These are phyloP conservation scores for Penicillium riverlandense DNA, from an alignment of 495 filamentous ascomycete genomes.

Conservation along the genomic window DNA sequence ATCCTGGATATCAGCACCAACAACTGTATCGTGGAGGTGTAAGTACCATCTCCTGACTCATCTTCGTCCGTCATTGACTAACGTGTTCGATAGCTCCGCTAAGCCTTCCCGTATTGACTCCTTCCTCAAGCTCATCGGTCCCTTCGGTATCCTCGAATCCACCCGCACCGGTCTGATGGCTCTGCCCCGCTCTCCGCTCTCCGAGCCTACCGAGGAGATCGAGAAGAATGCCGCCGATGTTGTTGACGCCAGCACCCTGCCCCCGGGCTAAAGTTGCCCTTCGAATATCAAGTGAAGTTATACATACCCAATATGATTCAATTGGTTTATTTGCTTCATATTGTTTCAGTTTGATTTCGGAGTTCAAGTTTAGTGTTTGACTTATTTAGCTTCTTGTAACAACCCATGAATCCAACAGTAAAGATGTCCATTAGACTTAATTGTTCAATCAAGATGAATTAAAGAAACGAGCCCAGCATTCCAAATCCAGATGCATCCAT, in stretches of 20 bases:
- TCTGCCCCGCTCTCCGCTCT: constrained; percentile 83
- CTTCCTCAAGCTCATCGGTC: constrained; percentile 89
- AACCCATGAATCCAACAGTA: too few species aligned
- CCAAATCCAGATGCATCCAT: too few species aligned
- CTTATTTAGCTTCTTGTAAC: neutral
- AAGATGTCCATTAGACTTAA: too few species aligned
- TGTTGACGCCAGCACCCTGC: constrained; percentile 86
- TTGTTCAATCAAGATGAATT: too few species aligned
- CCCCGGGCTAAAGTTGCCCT: constrained; percentile 64
- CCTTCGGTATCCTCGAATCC: constrained; percentile 96
- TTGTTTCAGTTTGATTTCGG: neutral
- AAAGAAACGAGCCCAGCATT: too few species aligned
- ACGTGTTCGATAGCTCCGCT: constrained; percentile 55
- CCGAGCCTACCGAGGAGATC: constrained; percentile 60
- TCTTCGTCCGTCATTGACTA: neutral
- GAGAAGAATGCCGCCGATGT: constrained; percentile 84
- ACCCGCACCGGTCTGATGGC: constrained; percentile 94
- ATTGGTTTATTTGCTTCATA: constrained; percentile 11
- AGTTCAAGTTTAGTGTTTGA: constrained; percentile 2
- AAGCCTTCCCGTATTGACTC: constrained; percentile 93
- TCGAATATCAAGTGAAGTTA: constrained; percentile 6
- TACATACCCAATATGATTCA: constrained; percentile 18
- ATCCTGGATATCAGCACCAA: constrained; percentile 95
- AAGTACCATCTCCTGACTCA: constrained; percentile 33
- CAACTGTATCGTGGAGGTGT: constrained; percentile 97